Base-by-base conservation (phyloP, 331 rosid species). In the Rosa hybrid region DNA sequence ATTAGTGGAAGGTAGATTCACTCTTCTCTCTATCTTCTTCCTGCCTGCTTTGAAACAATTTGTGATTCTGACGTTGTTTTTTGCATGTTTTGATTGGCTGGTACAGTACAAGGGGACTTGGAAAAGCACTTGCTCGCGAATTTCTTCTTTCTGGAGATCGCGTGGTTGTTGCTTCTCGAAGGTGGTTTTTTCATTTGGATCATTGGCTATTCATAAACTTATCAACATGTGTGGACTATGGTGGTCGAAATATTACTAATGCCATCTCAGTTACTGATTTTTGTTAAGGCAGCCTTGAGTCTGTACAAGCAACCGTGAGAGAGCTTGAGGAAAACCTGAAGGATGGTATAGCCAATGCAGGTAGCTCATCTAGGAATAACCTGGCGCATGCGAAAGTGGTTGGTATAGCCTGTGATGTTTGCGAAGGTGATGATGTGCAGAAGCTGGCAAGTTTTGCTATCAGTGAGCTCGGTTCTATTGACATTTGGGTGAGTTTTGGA, bases 81-180 rank as follows among this genome's bases (percentile, higher is more conserved):
- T 51, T 86, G 65, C 16, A 50, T 85, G 75, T 77, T 78, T 78
- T 77, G 42, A 69, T 82, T 91, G 81, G 42, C 38, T 64, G 80
- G 78, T 84, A 73, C 96, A 95, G 99, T 82, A 95, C 99, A 71
- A 86, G 99, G 86, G 99, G 99, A 71, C 84, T 95, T 63, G 97
- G 99, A 6, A 95, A 95, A 90, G 99, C 99, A 0, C 91, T 95
- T 77, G 99, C 99, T 17, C 89, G 93, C n/a, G 99, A 95, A 81
- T 93, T 95, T 83, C 99, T 95, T 80, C 98, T 93, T 60, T 91
- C 97, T 1, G 97, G 97, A 78, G 98, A 95, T 79, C 93, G 84
- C 0, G 96, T 95, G 70, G 84, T 95, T 74, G 89, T 95, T 23
- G 90, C 98, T 81, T 95, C 98, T 80, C 93, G 99, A 77, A 95